These are phyloP conservation scores for Moesziomyces sp. DNA, from an alignment of 1,284 basidiomycete genomes.

Conservation along the genomic window DNA sequence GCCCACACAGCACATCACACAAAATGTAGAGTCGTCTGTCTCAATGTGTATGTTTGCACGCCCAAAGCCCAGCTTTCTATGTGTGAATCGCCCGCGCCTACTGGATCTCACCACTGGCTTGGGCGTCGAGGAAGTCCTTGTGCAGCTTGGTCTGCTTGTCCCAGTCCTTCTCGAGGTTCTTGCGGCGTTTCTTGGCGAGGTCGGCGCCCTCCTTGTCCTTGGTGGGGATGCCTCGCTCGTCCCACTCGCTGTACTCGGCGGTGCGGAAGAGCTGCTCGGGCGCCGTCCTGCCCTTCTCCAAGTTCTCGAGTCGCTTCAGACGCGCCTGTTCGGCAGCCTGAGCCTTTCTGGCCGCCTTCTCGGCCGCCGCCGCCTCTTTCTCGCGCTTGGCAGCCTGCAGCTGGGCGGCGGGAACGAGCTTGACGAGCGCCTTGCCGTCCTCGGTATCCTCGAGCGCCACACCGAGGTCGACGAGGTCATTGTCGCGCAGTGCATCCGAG, in stretches of 20 bases:
- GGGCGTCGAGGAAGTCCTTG: constrained; percentile 59
- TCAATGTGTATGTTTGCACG: too few relatives aligned
- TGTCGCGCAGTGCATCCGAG: constrained; percentile 84
- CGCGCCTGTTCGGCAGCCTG: constrained; percentile 78
- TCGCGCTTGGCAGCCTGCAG: constrained; percentile 87
- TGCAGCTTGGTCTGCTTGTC: constrained; percentile 73
- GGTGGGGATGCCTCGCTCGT: constrained; percentile 83
- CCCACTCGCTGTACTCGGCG: constrained; percentile 77
- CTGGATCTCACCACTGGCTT: constrained; percentile 57
- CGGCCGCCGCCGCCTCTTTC: constrained; percentile 80
- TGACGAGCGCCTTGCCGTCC: constrained; percentile 84
- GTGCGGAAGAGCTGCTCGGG: constrained; percentile 84
- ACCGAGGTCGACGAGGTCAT: constrained; percentile 89
- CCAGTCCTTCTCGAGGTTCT: constrained; percentile 84
- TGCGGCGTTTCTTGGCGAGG: constrained; percentile 82
- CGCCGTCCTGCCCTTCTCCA: constrained; percentile 83
- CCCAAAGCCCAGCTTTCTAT: too few relatives aligned
- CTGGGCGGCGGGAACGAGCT: constrained; percentile 85
- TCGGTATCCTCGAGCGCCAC: constrained; percentile 93
- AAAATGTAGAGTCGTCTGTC: too few relatives aligned
- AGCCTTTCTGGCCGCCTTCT: constrained; percentile 84
- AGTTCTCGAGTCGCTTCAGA: constrained; percentile 77
- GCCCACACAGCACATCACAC: too few relatives aligned
- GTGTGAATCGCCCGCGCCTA: background rate
- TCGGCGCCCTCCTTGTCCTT: constrained; percentile 86